phyloP scores from a whole-genome alignment of 208 protist genomes.

The Trypanosomatidae sp. region DNA sequence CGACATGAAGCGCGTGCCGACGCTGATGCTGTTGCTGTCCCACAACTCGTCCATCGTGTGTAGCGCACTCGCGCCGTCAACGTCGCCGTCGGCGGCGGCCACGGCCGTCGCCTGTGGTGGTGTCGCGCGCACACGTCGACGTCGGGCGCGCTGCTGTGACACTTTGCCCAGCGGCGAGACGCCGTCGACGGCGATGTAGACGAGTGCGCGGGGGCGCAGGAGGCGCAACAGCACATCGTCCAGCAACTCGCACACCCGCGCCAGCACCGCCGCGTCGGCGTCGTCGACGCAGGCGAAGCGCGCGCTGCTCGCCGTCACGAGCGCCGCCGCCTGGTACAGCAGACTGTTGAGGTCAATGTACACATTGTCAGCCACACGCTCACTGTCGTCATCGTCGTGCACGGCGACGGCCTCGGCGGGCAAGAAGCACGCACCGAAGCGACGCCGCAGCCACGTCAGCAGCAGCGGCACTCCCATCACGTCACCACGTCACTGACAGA shows the following conservation, averaged over 20 bases:
- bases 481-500: background rate
- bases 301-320: constrained; percentile 22
- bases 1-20: constrained; percentile 77
- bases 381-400: constrained; percentile 3
- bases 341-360: constrained; percentile 82
- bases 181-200: constrained; percentile 96
- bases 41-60: constrained; percentile 29
- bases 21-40: constrained; percentile 80
- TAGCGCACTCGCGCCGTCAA: background rate
- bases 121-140: constrained; percentile 36
- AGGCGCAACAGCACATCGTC: constrained; percentile 78
- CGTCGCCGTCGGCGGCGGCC: background rate
- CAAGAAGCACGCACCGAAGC: constrained; percentile 70
- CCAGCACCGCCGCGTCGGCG: constrained; percentile 51
- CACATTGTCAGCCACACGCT: constrained; percentile 33
- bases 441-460: constrained; percentile 67
- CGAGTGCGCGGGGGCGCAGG: constrained; percentile 87
- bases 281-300: constrained; percentile 25
- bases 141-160: constrained; percentile 97
- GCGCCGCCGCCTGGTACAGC: constrained; percentile 65
- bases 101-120: constrained; percentile 23
- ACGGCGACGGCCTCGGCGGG: constrained; percentile 16
- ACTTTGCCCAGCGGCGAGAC: constrained; percentile 98
- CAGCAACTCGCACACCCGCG: constrained; percentile 53
- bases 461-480: constrained; percentile 83